Base-by-base conservation (phyloP, 228 moss, liverwort and hornwort species). In the Sphagnum magellanicum region DNA sequence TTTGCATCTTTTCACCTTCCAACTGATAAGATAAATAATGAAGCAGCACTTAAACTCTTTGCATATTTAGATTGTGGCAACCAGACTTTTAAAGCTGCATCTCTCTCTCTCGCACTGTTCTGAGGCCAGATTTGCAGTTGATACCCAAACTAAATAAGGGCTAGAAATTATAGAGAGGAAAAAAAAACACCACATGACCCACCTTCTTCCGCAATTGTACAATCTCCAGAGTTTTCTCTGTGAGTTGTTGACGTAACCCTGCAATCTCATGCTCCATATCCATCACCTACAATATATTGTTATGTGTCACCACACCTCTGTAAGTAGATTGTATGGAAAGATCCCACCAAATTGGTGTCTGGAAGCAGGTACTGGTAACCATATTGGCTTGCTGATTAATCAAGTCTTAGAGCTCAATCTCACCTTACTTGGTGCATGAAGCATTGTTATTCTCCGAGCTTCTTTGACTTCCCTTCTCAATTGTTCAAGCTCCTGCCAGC, bases 401-500 rank as follows among this genome's bases (percentile, higher is more conserved):
- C 32, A 32, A 32, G 32, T 32, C 32, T 32, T 32, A 32, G 32
- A 32, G 32, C 32, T 32, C 32, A 32, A 32, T 32, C 32, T 32
- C 74, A 91, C 91, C 87, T 86, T 98, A 84, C 91, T 91, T 46
- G 93, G 85, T 71, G 91, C 93, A 70, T 98, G 93, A 51, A 98
- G 85, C 90, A 93, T 85, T 73, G 82, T 93, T 73, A 98, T 98
- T 77, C 90, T 88, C 57, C 90, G 82, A 10, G 92, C 97, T 74
- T 98, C 97, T 6, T 90, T 79, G 48, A 91, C 87, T 72, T 88
- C 93, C 67, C 82, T 86, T 73, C 83, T 90, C 81, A 98, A 74
- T 16, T 83, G 61, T 50, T 93, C 91, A 70, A 98, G 80, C 69
- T 97, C 96, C 88, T 91, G 82, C 65, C 16, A 14, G 8, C 4